phyloP scores from a whole-genome alignment of 768 basidiomycete species.

The Leccinum subgranulosum region DNA sequence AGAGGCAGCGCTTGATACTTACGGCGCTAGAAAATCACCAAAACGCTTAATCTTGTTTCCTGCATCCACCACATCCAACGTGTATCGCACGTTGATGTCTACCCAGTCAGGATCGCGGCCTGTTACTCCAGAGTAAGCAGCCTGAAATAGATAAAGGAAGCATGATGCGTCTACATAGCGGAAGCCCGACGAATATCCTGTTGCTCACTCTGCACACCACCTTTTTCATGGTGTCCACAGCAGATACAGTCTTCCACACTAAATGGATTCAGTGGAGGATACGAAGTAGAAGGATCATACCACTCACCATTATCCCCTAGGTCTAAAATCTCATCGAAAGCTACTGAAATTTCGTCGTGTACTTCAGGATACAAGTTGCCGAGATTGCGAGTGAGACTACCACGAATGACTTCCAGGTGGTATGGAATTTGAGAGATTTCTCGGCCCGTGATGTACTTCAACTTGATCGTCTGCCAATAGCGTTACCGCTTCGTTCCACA shows the following conservation, averaged over 20 bases:
- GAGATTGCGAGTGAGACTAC: slow-evolving; percentile 38
- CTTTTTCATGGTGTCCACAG: background rate
- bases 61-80: background rate
- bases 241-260: background rate
- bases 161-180: background rate
- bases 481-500: background rate
- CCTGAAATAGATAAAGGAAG: background rate
- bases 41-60: background rate
- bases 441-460: slow-evolving; percentile 37
- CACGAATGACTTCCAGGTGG: slow-evolving; percentile 29
- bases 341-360: too few relatives aligned
- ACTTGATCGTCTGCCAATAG: slow-evolving; percentile 32
- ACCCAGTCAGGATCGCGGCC: slow-evolving; percentile 2
- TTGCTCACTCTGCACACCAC: background rate
- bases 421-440: slow-evolving; percentile 29
- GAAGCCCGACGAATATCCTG: background rate
- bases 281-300: background rate
- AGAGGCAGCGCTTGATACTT: background rate
- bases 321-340: too few relatives aligned
- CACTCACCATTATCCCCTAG: background rate
- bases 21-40: background rate
- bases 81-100: background rate
- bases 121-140: background rate
- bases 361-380: too few relatives aligned
- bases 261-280: background rate